These are phyloP conservation scores for Vitis riparia DNA, from an alignment of 164 flowering plant genomes.

Conservation along the genomic window DNA sequence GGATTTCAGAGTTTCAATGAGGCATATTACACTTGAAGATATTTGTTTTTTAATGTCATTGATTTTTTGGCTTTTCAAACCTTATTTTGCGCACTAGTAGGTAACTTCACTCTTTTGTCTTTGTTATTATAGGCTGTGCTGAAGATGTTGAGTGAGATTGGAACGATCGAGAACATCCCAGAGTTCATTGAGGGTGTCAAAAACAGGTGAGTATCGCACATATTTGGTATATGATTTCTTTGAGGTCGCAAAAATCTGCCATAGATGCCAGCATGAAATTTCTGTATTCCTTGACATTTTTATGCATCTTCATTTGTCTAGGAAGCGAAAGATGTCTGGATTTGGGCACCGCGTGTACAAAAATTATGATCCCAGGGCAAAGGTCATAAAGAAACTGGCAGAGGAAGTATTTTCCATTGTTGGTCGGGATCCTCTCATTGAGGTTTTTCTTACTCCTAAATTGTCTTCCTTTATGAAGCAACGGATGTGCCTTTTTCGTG, in stretches of 20 bases:
- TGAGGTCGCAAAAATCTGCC: too few relatives aligned
- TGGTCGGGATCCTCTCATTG: conserved; percentile 97
- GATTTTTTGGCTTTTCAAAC: neutral
- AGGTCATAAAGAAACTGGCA: conserved; percentile 82
- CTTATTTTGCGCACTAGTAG: neutral
- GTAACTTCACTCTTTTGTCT: neutral
- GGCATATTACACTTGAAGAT: neutral
- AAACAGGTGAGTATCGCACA: conserved; percentile 49
- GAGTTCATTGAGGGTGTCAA: conserved; percentile 97
- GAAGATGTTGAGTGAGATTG: conserved; percentile 94
- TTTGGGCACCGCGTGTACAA: conserved; percentile 99
- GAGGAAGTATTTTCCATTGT: conserved; percentile 98
- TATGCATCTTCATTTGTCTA: conserved; percentile 18
- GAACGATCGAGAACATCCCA: conserved; percentile 88
- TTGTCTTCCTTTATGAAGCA: neutral
- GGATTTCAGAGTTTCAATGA: neutral
- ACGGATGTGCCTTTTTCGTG: neutral
- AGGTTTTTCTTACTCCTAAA: conserved; percentile 43
- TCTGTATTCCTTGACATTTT: neutral
- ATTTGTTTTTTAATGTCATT: neutral
- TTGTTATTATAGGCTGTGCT: conserved; percentile 76
- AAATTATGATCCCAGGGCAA: conserved; percentile 99
- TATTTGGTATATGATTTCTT: neutral
- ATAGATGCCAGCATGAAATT: neutral
- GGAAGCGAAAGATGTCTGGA: conserved; percentile 98